A percentile compares a stretch with the other conserved stretches of the same genome.
Conservation (phyloP, 2,329 filamentous ascomycete species). For the Tothia fuscella region DNA sequence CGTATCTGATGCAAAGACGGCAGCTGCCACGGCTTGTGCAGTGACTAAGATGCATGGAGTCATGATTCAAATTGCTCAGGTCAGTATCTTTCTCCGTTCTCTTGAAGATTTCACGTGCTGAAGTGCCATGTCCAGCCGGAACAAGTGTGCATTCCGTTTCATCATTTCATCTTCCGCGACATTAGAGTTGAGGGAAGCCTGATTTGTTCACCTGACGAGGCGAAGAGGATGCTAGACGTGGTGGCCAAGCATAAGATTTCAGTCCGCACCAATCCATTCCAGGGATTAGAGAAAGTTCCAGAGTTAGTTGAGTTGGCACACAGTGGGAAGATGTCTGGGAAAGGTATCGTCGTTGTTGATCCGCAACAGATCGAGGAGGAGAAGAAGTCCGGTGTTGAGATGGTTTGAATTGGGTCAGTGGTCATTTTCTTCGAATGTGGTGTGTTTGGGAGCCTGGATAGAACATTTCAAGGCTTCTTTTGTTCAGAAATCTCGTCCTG, state of each 20-base stretch:
- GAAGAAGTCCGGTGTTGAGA: slow-evolving; percentile 5
- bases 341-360: slow-evolving; percentile 11
- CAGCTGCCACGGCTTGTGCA: slow-evolving; percentile 40
- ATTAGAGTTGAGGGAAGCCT: slow-evolving; percentile 11
- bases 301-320: slow-evolving; percentile 10
- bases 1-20: slow-evolving; percentile 39
- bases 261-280: slow-evolving; percentile 9
- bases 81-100: slow-evolving; percentile 20
- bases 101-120: slow-evolving; percentile 1
- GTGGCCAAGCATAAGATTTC: slow-evolving; percentile 28
- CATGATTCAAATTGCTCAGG: slow-evolving; percentile 47
- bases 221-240: slow-evolving; percentile 28
- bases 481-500: too few species aligned
- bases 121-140: slow-evolving; percentile 20
- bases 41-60: slow-evolving; percentile 48
- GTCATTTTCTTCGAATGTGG: too few species aligned
- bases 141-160: slow-evolving; percentile 23
- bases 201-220: slow-evolving; percentile 7
- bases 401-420: slow-evolving; percentile 6
- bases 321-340: slow-evolving; percentile 11
- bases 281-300: slow-evolving; percentile 8
- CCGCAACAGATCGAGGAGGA: slow-evolving; percentile 6
- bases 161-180: slow-evolving; percentile 11
- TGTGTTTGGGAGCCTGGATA: too few species aligned
- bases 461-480: too few species aligned